Evolutionary conservation across 129 eudicot species (phyloP).

Genomic region (Arctium minus): DNA sequence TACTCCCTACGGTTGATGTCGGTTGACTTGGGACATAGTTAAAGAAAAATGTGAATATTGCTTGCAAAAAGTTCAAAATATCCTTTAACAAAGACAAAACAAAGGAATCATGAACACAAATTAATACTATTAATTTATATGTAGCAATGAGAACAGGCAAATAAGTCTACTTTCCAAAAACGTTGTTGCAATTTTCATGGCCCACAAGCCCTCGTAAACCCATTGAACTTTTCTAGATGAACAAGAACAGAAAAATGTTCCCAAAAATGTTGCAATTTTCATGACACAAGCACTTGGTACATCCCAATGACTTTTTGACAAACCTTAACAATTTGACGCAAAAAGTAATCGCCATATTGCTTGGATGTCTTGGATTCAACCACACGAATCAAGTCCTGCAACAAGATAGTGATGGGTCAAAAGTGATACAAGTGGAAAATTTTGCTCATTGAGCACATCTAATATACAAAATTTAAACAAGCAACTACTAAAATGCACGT

Average conservation of each 20-base stretch:
- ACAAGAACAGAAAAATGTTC: not conserved
- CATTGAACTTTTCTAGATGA: not conserved
- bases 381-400: constrained; percentile 77
- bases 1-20: not conserved
- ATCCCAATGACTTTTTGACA: not conserved
- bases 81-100: not conserved
- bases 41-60: not conserved
- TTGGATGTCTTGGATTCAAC: constrained; percentile 77
- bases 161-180: not conserved
- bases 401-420: not conserved
- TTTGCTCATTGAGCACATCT: not conserved
- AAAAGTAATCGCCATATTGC: constrained; percentile 78
- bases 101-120: not conserved
- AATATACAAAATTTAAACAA: not conserved
- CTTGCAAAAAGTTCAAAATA: not conserved
- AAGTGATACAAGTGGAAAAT: not conserved
- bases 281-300: not conserved
- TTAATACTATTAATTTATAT: not conserved
- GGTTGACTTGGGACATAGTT: not conserved
- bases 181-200: not conserved
- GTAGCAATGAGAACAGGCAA: not conserved
- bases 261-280: too few species aligned
- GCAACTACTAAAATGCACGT: not conserved
- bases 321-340: constrained; percentile 92
- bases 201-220: too few species aligned